These are phyloP conservation scores for Talaromyces amestolkiae DNA, from an alignment of 2,329 filamentous ascomycete genomes.

Conservation along the genomic window DNA sequence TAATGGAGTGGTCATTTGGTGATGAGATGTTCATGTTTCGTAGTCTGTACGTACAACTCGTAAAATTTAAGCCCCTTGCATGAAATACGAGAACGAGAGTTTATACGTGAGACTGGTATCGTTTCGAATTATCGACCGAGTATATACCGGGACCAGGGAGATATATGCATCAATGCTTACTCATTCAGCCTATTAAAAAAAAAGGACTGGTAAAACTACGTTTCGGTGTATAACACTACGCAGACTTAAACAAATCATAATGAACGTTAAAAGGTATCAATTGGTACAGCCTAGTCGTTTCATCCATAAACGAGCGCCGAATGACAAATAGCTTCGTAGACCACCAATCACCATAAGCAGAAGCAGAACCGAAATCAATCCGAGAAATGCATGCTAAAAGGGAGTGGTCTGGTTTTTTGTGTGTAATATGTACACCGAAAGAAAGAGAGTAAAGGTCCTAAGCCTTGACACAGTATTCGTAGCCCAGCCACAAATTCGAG, in stretches of 20 bases:
- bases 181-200: neutral
- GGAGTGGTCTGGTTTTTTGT: neutral
- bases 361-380: slow-evolving; percentile 6
- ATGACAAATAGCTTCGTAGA: slow-evolving; percentile 6
- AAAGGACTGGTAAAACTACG: neutral
- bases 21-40: neutral
- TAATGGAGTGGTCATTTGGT: neutral
- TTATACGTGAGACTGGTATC: neutral
- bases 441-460: slow-evolving; percentile 3
- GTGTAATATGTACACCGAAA: slow-evolving; percentile 19
- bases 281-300: slow-evolving; percentile 5
- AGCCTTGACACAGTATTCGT: slow-evolving; percentile 18
- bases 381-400: neutral
- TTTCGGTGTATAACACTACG: neutral
- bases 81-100: neutral
- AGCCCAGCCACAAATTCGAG: slow-evolving; percentile 18
- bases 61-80: neutral
- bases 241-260: neutral
- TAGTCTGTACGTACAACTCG: neutral
- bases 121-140: neutral
- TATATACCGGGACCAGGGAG: neutral
- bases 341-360: neutral
- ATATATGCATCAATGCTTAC: neutral
- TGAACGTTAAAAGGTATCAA: neutral
- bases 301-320: neutral